These are phyloP conservation scores for Cyclostephanos tholiformis DNA, from an alignment of 108 stramenopile species.

Conservation along the genomic window DNA sequence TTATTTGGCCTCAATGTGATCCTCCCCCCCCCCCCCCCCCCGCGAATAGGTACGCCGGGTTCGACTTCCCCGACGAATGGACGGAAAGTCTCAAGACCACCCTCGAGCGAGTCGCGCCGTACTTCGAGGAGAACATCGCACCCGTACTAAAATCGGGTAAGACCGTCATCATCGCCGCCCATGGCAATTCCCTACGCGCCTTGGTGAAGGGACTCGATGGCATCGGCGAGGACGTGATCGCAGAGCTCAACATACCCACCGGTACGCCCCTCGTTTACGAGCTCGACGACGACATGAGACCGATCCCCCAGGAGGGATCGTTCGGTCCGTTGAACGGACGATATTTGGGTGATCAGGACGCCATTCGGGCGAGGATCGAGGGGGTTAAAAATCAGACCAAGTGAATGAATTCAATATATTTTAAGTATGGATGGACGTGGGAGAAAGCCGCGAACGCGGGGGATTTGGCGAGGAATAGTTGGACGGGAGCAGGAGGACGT, in stretches of 20 bases:
- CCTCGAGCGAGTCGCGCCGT: constrained; percentile 91
- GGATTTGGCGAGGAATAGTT: neutral
- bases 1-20: too few species aligned
- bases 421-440: neutral
- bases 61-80: constrained; percentile 67
- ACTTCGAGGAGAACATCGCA: constrained; percentile 89
- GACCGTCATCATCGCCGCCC: constrained; percentile 95
- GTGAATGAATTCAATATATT: constrained; percentile 42
- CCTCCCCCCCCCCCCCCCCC: constrained; percentile 10
- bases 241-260: constrained; percentile 96
- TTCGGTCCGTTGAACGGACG: constrained; percentile 92
- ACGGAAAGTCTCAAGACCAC: constrained; percentile 94
- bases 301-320: constrained; percentile 84
- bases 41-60: constrained; percentile 53
- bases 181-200: constrained; percentile 98
- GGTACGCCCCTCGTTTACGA: constrained; percentile 96
- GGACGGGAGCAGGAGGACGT: neutral
- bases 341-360: constrained; percentile 96
- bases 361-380: constrained; percentile 93
- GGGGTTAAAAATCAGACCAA: constrained; percentile 98
- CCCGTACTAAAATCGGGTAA: constrained; percentile 93
- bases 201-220: constrained; percentile 98
- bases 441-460: neutral
- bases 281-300: constrained; percentile 91
- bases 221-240: constrained; percentile 93